Conservation (phyloP, 2,329 filamentous ascomycete genomes). For the Colletotrichum sojae region DNA sequence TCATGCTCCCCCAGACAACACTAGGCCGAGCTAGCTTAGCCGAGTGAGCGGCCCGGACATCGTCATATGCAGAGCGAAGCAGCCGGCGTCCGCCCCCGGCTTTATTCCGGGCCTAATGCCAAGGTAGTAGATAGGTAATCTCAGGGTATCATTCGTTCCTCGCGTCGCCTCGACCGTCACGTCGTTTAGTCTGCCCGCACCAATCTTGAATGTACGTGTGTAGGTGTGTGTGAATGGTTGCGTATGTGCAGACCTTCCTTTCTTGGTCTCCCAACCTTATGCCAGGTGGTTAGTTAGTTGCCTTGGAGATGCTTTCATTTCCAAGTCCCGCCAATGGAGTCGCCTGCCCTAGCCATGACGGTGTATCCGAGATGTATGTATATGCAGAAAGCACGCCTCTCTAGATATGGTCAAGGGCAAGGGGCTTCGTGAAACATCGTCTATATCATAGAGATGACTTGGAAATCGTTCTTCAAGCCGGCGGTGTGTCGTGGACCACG, state of each 20-base stretch:
- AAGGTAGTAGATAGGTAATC: constrained; percentile 19
- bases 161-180: constrained; percentile 14
- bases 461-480: constrained; percentile 62
- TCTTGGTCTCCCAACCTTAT: neutral
- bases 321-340: neutral
- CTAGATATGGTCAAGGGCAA: neutral
- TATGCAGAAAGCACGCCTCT: constrained; percentile 1
- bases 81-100: constrained; percentile 17
- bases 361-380: neutral
- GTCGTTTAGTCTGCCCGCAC: constrained; percentile 1
- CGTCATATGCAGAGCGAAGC: constrained; percentile 7
- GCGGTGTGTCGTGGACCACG: constrained; percentile 85
- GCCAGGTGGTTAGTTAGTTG: neutral
- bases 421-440: constrained; percentile 6
- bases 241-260: constrained; percentile 3
- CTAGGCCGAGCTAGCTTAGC: neutral
- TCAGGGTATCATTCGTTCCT: constrained; percentile 38
- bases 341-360: neutral
- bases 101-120: constrained; percentile 19
- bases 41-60: constrained; percentile 14
- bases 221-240: neutral
- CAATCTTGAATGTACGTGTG: neutral
- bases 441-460: constrained; percentile 1
- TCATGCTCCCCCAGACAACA: constrained; percentile 11
- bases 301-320: constrained; percentile 7